Conservation (phyloP, 1,284 basidiomycete genomes). For the Pholiota adiposa region DNA sequence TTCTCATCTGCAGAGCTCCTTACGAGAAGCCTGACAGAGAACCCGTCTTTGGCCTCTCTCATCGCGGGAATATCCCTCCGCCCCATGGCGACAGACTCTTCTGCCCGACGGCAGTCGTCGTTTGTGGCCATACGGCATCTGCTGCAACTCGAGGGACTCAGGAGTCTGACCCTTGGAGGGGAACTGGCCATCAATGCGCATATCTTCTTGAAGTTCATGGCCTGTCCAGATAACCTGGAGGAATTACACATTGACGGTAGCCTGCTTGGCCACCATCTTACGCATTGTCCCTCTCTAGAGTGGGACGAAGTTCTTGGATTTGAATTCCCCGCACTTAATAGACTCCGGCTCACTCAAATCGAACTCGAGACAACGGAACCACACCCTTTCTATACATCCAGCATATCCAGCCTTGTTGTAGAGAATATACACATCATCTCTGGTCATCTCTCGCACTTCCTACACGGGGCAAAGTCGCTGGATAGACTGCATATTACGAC, state of each 20-base stretch:
- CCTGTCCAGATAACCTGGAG: constrained; percentile 42
- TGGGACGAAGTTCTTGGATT: constrained; percentile 46
- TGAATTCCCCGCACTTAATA: constrained; percentile 39
- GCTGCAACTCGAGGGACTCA: constrained; percentile 45
- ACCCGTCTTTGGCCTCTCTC: constrained; percentile 38
- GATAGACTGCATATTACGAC: constrained; percentile 41
- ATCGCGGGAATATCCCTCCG: constrained; percentile 47
- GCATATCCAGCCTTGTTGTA: constrained; percentile 43
- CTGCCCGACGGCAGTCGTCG: constrained; percentile 20
- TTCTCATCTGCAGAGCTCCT: constrained; percentile 47
- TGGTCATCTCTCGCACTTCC: constrained; percentile 44
- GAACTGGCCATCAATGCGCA: constrained; percentile 49
- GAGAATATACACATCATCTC: constrained; percentile 46
- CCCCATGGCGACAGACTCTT: constrained; percentile 30
- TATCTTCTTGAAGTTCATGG: constrained; percentile 47
- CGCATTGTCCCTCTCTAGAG: constrained; percentile 37
- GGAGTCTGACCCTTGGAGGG: constrained; percentile 48
- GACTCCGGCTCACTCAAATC: constrained; percentile 45
- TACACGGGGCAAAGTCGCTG: constrained; percentile 39
- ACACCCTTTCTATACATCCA: constrained; percentile 36
- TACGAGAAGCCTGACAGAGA: constrained; percentile 44
- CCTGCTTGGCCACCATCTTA: constrained; percentile 26
- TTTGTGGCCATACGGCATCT: constrained; percentile 42
- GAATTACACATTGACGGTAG: constrained; percentile 51
- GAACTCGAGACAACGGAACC: constrained; percentile 46